Evolutionary conservation across 768 basidiomycete species (phyloP), one percentile per base, ranked within the genome.

Genomic region (Russula ochroleuca): DNA sequence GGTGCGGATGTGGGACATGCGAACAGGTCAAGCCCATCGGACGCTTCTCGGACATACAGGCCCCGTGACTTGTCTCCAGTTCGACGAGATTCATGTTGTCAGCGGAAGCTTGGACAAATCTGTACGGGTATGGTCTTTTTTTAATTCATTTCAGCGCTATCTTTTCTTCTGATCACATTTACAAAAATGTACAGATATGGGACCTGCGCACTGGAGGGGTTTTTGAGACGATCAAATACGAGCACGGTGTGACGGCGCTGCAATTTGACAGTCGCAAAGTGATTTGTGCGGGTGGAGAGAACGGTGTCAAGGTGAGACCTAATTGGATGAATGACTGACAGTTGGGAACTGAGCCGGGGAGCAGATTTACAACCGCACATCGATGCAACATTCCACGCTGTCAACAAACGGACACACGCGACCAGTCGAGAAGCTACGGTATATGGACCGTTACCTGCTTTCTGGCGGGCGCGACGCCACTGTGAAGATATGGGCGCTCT

Each of bases 1-100:
- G 3, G 95, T 98, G 35, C 78, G 97, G 67, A 98, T 99, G 95
- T 99, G 97, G 97, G 97, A 99, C 72, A 98, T 98, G 94, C 88
- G 97, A 50, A 99, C 96, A 35, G 97, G 97, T 7, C 96, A 98
- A 72, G 88, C 94, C 9, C 95, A 98, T 75, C 83, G 96, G 41
- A 97, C 94, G 13, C 78, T 99, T 45, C 75, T 91, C 55, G 97
- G 95, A 2, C 97, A 99, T 72, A 97, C 92, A 5, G 92, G 81
- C 0, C 94, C 97, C 10, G 85, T 99, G 55, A 98, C 94, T 2
- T 94, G 90, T 72, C 80, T 99, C 8, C 90, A 98, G 73, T 98
- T 99, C 71, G 97, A 99, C 77, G 95, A 98, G 77, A 79, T 90
- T 62, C 90, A 97, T 72, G 88, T 98, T 69, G 86, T 88, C 49